Evolutionary conservation across 768 basidiomycete species (phyloP), one percentile per base, ranked within the genome.

Genomic region (Collybia sordida): DNA sequence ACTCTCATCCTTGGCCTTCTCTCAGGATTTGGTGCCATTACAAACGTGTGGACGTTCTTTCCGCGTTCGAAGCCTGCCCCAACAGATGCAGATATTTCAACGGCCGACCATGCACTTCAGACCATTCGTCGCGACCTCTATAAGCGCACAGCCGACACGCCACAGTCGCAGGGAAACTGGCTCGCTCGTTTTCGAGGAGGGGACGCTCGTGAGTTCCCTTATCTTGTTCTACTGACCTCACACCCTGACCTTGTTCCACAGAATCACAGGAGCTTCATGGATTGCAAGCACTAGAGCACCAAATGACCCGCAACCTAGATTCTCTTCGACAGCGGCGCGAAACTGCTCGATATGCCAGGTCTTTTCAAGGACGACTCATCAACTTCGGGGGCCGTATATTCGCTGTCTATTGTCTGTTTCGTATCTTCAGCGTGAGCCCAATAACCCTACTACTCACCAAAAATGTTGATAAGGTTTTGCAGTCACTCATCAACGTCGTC

Each of bases 1-100:
- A 91, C 86, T 0, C 73, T 85, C 24, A 79, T 91, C 49, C 82
- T 93, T n/a, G 91, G 91, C 4, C 61, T 84, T 2, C 72, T 93
- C 4, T 90, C 90, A 0, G 91, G 91, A 0, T 86, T 90, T 53
- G 90, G 90, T 54, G 85, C 88, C 3, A 73, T 88, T 42, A 82
- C 77, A 54, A 84, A 79, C 40, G 78, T 82, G 0, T 88, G 88
- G 86, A 68, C 66, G 4, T 82, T 76, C 58, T 62, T 86, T 11
- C 82, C 82, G 0, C 62, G 70, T 15, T 70, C 69, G 47, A 78
- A 75, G 35, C 53, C 52, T 5, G 59, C 65, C 17, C 78, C 81
- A 0, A 74, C 79, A 0, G 79, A 81, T 18, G 69, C 70, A 31
- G 81, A 85, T 45, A 68, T 89, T 4, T 65, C 72, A 41, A 72